These are phyloP conservation scores for Fusarium sp. DNA, from an alignment of 2,329 filamentous ascomycete genomes.

Conservation along the genomic window DNA sequence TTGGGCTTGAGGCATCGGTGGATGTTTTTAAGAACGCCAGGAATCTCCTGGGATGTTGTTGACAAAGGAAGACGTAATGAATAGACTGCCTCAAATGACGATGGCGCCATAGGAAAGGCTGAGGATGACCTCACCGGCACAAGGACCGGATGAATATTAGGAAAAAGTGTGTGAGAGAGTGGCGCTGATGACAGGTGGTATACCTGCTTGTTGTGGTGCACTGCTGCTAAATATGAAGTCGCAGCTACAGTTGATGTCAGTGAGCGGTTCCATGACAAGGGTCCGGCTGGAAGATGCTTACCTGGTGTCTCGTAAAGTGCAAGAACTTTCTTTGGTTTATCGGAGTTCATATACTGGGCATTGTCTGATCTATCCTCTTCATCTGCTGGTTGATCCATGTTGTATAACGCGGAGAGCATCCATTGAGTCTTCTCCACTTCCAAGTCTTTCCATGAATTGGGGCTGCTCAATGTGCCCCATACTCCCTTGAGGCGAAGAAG, in stretches of 20 bases:
- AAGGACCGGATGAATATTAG: constrained; percentile 55
- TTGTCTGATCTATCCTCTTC: background rate
- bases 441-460: constrained; percentile 38
- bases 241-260: constrained; percentile 13
- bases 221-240: constrained; percentile 26
- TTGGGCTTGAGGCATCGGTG: constrained; percentile 67
- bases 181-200: constrained; percentile 32
- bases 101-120: constrained; percentile 53
- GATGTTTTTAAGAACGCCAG: constrained; percentile 66
- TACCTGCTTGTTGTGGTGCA: constrained; percentile 25
- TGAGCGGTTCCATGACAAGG: background rate
- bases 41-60: constrained; percentile 67
- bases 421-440: constrained; percentile 68
- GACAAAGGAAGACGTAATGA: constrained; percentile 68
- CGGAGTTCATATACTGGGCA: constrained; percentile 43
- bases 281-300: background rate
- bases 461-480: background rate
- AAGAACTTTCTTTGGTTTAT: constrained; percentile 21
- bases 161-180: constrained; percentile 47
- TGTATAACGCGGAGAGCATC: constrained; percentile 70
- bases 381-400: constrained; percentile 47
- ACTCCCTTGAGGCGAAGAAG: constrained; percentile 17
- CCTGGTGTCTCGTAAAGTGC: constrained; percentile 33
- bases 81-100: constrained; percentile 62
- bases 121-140: constrained; percentile 53